Base-by-base conservation (phyloP, 352 stramenopile genomes). In the Phytopythium cucurbitacearum region DNA sequence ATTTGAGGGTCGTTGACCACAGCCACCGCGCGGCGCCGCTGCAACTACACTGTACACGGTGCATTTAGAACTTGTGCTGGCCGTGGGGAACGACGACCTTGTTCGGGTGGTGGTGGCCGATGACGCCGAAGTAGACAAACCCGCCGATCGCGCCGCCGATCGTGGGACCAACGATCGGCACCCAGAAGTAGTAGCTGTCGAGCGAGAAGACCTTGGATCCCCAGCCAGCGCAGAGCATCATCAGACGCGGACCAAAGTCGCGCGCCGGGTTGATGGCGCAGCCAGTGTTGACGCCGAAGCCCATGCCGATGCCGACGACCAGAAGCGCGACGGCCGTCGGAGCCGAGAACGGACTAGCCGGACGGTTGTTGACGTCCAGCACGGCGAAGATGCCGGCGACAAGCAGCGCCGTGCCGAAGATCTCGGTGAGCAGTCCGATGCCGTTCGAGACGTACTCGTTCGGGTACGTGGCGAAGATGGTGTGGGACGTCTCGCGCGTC, bases 261-360 rank as follows among this genome's bases (percentile, higher is more conserved):
- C 71, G 67, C 1, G 75, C 75, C 5, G 75, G 75, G 61, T 86
- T 86, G 47, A 86, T 65, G 21, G 72, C 69, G 38, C 75, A 80
- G 44, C 72, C 70, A 4, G 75, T 77, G 57, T 80, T 81, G 33
- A 73, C 59, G 40, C 72, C 75, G 64, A 86, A 86, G 6, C 69
- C 65, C 72, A 81, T 81, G 36, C 75, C 75, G 42, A 86, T 65
- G 16, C 61, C 72, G n/a, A 73, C 69, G 34, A 86, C 75, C 36
- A 86, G 61, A 10, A 82, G 56, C 21, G 67, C 73, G 32, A 77
- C 58, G 35, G 71, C 56, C 5, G 53, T 63, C 0, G 75, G 75
- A 7, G 70, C 57, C 15, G 51, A 64, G 40, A 66, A 68, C 7
- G 67, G 56, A 35, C 59, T 71, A 38, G 65, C 59, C 7, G 73